phyloP scores from a whole-genome alignment of 176 grass and related monocot species.

The Secale cereale region DNA sequence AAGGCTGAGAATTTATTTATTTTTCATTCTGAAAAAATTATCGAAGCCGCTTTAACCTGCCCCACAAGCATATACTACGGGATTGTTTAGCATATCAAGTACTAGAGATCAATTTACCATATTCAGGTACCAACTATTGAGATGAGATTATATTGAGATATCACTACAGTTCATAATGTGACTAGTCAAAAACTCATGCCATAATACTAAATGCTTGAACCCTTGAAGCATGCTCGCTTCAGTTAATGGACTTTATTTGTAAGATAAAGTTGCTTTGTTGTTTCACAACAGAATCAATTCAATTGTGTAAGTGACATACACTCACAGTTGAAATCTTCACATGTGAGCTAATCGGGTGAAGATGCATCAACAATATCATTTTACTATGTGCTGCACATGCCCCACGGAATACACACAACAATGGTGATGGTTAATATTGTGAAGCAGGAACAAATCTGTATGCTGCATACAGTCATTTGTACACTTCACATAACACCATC shows the following conservation, averaged over 20 bases:
- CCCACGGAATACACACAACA: no score
- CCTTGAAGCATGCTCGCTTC: constrained; percentile 5
- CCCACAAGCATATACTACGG: background rate
- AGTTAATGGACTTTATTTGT: background rate
- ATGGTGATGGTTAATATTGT: no score
- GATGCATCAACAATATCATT: no score
- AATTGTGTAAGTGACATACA: background rate
- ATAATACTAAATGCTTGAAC: background rate
- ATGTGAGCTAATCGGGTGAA: no score
- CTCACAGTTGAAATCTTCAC: no score
- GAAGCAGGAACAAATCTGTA: no score
- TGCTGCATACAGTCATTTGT: no score
- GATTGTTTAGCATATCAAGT: background rate
- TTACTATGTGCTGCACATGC: no score
- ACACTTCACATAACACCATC: no score
- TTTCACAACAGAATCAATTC: background rate
- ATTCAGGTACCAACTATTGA: constrained; percentile 10
- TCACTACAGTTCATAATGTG: background rate
- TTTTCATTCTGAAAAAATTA: background rate
- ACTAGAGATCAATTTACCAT: constrained; percentile 7
- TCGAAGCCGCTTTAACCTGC: background rate
- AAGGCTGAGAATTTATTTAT: background rate
- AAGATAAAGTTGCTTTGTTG: background rate
- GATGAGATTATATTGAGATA: background rate
- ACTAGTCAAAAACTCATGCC: background rate